phyloP scores from a whole-genome alignment of 441 rosid species.

The Flueggea neowawraea region DNA sequence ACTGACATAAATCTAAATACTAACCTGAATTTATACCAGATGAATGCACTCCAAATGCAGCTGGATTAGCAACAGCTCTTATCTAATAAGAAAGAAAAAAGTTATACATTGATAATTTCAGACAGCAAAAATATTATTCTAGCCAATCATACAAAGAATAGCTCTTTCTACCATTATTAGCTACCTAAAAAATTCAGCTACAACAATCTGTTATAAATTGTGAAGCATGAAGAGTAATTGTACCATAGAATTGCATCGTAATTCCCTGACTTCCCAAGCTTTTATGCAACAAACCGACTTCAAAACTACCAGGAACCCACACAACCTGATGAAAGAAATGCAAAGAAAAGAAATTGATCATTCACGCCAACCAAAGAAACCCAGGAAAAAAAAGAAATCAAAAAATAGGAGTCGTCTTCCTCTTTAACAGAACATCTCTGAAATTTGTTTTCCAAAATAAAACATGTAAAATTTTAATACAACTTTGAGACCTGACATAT shows the following conservation, averaged over 20 bases:
- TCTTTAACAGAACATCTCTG: constrained; percentile 72
- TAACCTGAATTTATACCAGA: constrained; percentile 95
- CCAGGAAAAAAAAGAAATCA: background rate
- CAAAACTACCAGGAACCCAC: constrained; percentile 98
- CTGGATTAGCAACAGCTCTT: constrained; percentile 94
- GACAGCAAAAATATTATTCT: too few species aligned
- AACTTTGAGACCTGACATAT: too few species aligned
- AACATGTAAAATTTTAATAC: too few species aligned
- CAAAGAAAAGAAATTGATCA: constrained; percentile 6
- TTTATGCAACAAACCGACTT: constrained; percentile 83
- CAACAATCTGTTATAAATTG: background rate
- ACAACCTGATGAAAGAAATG: constrained; percentile 56
- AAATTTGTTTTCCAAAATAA: too few species aligned
- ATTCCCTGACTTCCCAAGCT: constrained; percentile 69
- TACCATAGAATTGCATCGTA: constrained; percentile 86
- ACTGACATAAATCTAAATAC: constrained; percentile 3
- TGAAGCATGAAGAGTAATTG: constrained; percentile 18
- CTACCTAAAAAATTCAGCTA: too few species aligned
- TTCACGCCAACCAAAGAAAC: background rate
- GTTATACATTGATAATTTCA: too few species aligned
- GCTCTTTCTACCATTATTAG: too few species aligned
- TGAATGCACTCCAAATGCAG: constrained; percentile 93
- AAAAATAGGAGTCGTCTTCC: constrained; percentile 34
- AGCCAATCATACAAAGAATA: too few species aligned
- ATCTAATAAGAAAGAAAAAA: constrained; percentile 42